Percentiles rank a stretch among this genome's conserved stretches.
Evolutionary conservation across 2,329 filamentous ascomycete genomes (phyloP).

Genomic region (Aspergillus ruber): DNA sequence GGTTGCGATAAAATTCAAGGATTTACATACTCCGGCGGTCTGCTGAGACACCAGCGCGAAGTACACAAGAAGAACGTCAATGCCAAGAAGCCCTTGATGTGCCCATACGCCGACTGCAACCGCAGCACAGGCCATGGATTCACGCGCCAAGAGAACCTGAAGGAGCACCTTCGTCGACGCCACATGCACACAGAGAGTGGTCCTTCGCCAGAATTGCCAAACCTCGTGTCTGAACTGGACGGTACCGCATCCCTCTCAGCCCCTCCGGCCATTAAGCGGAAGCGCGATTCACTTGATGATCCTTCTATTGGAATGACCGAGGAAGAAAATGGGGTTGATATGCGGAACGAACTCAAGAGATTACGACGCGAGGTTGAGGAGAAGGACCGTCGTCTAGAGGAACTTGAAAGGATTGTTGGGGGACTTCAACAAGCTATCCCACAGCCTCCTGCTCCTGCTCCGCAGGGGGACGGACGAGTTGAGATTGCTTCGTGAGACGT

Average conservation of each 20-base stretch:
- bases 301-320: constrained; percentile 20
- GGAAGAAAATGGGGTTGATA: constrained; percentile 36
- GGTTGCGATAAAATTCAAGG: constrained; percentile 87
- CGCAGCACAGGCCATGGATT: constrained; percentile 83
- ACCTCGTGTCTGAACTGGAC: constrained; percentile 24
- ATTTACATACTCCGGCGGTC: constrained; percentile 89
- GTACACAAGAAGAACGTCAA: constrained; percentile 88
- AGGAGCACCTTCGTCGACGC: constrained; percentile 87
- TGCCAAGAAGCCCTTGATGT: constrained; percentile 79
- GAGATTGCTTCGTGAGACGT: constrained; percentile 2
- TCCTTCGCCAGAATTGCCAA: constrained; percentile 24
- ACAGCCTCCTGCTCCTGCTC: constrained; percentile 16
- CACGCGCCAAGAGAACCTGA: constrained; percentile 86
- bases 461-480: constrained; percentile 8
- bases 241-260: constrained; percentile 23
- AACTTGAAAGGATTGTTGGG: constrained; percentile 34
- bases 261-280: constrained; percentile 27
- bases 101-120: constrained; percentile 81
- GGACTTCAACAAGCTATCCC: constrained; percentile 33
- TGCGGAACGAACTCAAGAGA: constrained; percentile 61
- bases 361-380: constrained; percentile 60
- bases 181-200: constrained; percentile 53
- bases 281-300: constrained; percentile 26
- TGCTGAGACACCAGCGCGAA: constrained; percentile 84
- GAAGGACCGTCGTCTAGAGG: constrained; percentile 39